Evolutionary conservation across 2,329 filamentous ascomycete species (phyloP).

Genomic region (Monosporascus sp.): DNA sequence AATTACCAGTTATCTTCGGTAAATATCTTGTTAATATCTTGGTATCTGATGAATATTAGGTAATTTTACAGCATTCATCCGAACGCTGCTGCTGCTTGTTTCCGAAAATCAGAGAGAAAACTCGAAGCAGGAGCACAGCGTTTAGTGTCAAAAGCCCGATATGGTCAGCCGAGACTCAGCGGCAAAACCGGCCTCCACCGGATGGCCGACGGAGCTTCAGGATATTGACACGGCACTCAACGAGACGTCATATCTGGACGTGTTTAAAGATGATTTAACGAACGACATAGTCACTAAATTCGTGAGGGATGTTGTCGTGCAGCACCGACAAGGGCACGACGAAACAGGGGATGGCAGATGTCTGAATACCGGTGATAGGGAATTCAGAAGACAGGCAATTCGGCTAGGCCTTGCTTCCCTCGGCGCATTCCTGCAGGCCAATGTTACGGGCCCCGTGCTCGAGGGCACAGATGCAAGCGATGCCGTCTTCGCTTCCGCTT

Average conservation of each 20-base stretch:
- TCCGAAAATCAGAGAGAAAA: background rate
- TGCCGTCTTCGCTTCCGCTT: slow-evolving; percentile 30
- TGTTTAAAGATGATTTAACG: slow-evolving; percentile 9
- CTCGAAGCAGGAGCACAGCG: background rate
- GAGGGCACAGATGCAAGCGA: slow-evolving; percentile 19
- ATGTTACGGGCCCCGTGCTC: slow-evolving; percentile 68
- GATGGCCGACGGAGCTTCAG: slow-evolving; percentile 8
- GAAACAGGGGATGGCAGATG: background rate
- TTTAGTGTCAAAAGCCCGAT: background rate
- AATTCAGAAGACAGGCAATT: slow-evolving; percentile 8
- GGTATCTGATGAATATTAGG: no score
- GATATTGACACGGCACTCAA: slow-evolving; percentile 14
- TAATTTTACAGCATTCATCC: no score
- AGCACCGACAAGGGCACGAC: background rate
- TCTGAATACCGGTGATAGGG: background rate
- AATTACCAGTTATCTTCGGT: no score
- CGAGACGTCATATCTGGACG: slow-evolving; percentile 13
- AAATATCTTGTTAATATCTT: no score
- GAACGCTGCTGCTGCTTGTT: no score
- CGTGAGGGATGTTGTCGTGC: slow-evolving; percentile 5
- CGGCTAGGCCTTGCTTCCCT: slow-evolving; percentile 57
- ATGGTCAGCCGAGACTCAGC: background rate
- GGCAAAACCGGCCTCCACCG: background rate
- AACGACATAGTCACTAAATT: slow-evolving; percentile 12
- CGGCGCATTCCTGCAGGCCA: slow-evolving; percentile 66